phyloP scores from a whole-genome alignment of 2,329 filamentous ascomycete genomes.

The Ophiostoma novo-ulmi region DNA sequence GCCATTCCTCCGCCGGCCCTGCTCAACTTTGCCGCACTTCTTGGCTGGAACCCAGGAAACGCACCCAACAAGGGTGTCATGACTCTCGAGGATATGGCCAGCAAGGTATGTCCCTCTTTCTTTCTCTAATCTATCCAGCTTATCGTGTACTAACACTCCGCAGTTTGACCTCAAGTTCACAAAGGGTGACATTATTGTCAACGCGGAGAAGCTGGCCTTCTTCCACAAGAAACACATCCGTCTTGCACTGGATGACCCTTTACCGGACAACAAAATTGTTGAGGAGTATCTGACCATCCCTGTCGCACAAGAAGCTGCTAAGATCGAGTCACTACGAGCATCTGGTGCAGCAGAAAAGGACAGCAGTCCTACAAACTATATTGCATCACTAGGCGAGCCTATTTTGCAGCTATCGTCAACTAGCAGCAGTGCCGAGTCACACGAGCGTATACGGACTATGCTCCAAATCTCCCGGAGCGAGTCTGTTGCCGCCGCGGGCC shows the following conservation, averaged over 20 bases:
- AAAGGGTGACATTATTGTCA: slow-evolving; percentile 80
- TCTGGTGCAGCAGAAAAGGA: not conserved
- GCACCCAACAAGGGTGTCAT: slow-evolving; percentile 60
- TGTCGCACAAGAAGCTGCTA: slow-evolving; percentile 25
- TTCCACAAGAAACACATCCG: slow-evolving; percentile 52
- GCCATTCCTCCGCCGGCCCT: slow-evolving; percentile 47
- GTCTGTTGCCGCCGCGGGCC: slow-evolving; percentile 16
- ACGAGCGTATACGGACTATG: slow-evolving; percentile 22
- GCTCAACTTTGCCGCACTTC: slow-evolving; percentile 76
- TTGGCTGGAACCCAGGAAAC: slow-evolving; percentile 69
- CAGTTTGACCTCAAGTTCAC: slow-evolving; percentile 85
- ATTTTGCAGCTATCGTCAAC: not conserved
- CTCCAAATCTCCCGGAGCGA: slow-evolving; percentile 27
- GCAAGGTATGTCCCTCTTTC: slow-evolving; percentile 49
- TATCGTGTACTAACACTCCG: not conserved
- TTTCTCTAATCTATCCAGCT: not conserved
- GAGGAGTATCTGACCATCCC: slow-evolving; percentile 28
- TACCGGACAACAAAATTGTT: slow-evolving; percentile 20
- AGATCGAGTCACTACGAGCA: slow-evolving; percentile 24
- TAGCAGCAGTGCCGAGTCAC: not conserved
- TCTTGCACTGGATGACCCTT: slow-evolving; percentile 24
- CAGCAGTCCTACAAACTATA: no score
- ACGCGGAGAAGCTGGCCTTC: slow-evolving; percentile 71
- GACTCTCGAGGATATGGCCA: slow-evolving; percentile 62
- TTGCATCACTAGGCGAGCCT: slow-evolving; percentile 16